A percentile compares a stretch with the other conserved stretches of the same genome.
phyloP scores from a whole-genome alignment of 1,284 basidiomycete species.

The Ceratobasidium sp. region DNA sequence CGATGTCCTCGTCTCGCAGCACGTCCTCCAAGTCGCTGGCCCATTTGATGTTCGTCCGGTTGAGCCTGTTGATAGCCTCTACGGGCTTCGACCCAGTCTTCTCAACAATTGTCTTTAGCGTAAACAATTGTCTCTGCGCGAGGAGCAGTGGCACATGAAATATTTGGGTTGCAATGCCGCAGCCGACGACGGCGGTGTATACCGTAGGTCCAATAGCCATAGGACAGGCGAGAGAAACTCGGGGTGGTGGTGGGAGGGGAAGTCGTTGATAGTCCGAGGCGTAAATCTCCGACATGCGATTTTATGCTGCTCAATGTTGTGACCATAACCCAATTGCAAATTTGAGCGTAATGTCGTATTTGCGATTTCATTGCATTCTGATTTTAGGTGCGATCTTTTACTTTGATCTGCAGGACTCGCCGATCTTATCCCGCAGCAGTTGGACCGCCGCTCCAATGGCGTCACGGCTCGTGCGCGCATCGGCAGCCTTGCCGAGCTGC shows the following conservation, averaged over 20 bases:
- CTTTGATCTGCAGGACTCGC: background rate
- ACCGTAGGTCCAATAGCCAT: conserved; percentile 38
- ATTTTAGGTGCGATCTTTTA: background rate
- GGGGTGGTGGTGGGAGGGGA: background rate
- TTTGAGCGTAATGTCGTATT: background rate
- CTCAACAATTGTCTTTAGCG: conserved; percentile 37
- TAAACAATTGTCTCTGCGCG: conserved; percentile 30
- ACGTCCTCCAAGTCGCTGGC: conserved; percentile 24
- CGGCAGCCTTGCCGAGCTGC: background rate
- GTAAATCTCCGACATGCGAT: background rate
- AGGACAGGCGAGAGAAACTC: background rate
- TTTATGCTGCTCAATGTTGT: conserved; percentile 11
- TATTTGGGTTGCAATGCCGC: conserved; percentile 32
- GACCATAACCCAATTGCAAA: background rate
- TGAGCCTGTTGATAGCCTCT: conserved; percentile 23
- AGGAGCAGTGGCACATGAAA: conserved; percentile 31
- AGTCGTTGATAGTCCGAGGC: background rate
- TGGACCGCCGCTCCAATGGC: too few species aligned
- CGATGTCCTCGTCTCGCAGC: conserved; percentile 35
- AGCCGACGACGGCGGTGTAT: conserved; percentile 36
- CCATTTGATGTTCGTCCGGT: conserved; percentile 34
- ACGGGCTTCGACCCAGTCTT: conserved; percentile 33
- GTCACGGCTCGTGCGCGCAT: too few species aligned
- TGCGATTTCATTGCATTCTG: background rate
- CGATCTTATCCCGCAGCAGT: too few species aligned